A percentile compares a stretch with the other conserved stretches of the same genome.
Conservation (phyloP, 441 rosid species). For the Populus tomentosa region DNA sequence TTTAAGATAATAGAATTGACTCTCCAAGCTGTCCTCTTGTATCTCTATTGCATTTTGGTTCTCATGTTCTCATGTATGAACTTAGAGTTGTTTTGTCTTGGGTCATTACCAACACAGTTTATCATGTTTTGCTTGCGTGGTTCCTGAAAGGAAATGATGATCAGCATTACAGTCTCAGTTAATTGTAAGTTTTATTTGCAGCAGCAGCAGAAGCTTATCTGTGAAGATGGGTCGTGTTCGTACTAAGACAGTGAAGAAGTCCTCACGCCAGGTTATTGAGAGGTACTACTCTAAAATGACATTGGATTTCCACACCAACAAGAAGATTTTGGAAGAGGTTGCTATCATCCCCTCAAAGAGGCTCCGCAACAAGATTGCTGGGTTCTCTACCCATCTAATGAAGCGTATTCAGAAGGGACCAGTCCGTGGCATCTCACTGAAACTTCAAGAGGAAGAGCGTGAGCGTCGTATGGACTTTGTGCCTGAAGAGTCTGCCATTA, state of each 20-base stretch:
- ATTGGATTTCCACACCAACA: conserved; percentile 52
- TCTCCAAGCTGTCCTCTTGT: not conserved
- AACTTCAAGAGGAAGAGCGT: conserved; percentile 60
- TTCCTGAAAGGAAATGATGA: not conserved
- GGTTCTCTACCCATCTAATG: conserved; percentile 46
- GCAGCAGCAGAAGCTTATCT: not conserved
- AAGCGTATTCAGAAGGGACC: conserved; percentile 19
- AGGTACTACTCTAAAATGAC: conserved; percentile 42
- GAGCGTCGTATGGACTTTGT: conserved; percentile 66
- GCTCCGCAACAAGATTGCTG: conserved; percentile 62
- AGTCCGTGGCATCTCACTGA: conserved; percentile 46
- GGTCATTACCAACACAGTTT: not conserved
- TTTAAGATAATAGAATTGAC: not conserved
- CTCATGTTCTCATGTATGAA: not conserved
- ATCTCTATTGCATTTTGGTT: not conserved
- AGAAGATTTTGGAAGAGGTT: conserved; percentile 50
- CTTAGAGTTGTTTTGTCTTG: not conserved
- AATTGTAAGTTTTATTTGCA: not conserved
- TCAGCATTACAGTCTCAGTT: not conserved
- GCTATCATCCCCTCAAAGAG: conserved; percentile 62
- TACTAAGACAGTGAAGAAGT: conserved; percentile 56
- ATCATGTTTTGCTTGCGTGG: not conserved
- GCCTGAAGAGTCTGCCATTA: conserved; percentile 52
- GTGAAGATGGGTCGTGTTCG: conserved; percentile 47
- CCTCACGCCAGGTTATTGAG: conserved; percentile 57